Evolutionary conservation across 352 stramenopile species (phyloP).

Genomic region (Pythium diclinum): DNA sequence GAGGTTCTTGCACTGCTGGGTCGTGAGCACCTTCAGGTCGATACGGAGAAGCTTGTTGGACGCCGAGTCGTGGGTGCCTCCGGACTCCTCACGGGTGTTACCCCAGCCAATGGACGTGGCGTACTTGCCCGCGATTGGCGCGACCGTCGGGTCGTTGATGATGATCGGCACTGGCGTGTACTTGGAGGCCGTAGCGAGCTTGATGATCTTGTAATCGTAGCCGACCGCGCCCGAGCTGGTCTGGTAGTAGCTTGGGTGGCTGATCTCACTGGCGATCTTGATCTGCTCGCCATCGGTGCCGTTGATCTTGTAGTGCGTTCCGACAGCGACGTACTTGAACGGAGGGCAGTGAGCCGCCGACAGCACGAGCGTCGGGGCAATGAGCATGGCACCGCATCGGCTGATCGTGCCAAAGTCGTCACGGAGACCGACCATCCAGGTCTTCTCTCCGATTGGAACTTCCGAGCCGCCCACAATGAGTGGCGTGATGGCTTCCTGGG

Average conservation of each 20-base stretch:
- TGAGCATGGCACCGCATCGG: slow-evolving; percentile 27
- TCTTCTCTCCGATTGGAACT: slow-evolving; percentile 21
- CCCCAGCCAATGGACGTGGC: slow-evolving; percentile 19
- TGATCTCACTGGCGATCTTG: slow-evolving; percentile 13
- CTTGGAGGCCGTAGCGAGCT: slow-evolving; percentile 15
- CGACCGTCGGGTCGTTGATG: slow-evolving; percentile 7
- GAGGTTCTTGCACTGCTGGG: neutral
- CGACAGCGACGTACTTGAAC: slow-evolving; percentile 17
- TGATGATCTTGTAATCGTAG: slow-evolving; percentile 26
- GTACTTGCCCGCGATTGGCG: slow-evolving; percentile 14
- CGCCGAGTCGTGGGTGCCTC: slow-evolving; percentile 11
- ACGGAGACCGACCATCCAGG: slow-evolving; percentile 21
- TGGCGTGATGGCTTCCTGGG: slow-evolving; percentile 11
- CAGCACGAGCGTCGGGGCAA: slow-evolving; percentile 27
- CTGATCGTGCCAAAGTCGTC: slow-evolving; percentile 1
- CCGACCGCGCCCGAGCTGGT: neutral
- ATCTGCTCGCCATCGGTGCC: slow-evolving; percentile 26
- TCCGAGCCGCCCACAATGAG: slow-evolving; percentile 18
- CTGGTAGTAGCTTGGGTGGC: slow-evolving; percentile 22
- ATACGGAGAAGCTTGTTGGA: slow-evolving; percentile 11
- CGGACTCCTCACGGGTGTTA: slow-evolving; percentile 13
- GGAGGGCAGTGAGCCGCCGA: slow-evolving; percentile 25
- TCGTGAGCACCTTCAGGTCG: neutral
- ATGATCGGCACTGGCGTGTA: slow-evolving; percentile 7
- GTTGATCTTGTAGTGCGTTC: slow-evolving; percentile 25